Evolutionary conservation across 1,139 yeast species (phyloP).

Genomic region (Geotrichum reessii): DNA sequence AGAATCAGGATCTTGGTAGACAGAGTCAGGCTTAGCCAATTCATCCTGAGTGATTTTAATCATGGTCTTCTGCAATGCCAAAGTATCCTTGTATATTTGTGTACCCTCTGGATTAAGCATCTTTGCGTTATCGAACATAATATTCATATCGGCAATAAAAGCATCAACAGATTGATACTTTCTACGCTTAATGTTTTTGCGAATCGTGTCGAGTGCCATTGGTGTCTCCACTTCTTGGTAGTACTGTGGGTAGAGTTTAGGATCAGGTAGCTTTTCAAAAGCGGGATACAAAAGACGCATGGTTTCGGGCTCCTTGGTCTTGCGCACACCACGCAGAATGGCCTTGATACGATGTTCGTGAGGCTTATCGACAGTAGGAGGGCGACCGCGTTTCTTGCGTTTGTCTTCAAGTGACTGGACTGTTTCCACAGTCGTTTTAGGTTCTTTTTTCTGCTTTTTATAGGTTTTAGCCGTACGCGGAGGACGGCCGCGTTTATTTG

Average conservation of each 20-base stretch:
- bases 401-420: constrained; percentile 39
- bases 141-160: constrained; percentile 69
- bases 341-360: constrained; percentile 88
- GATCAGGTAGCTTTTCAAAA: constrained; percentile 82
- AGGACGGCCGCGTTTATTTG: constrained; percentile 26
- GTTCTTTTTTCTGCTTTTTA: constrained; percentile 27
- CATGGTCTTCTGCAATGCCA: constrained; percentile 56
- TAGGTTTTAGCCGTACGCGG: constrained; percentile 26
- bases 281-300: constrained; percentile 48
- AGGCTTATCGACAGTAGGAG: constrained; percentile 92
- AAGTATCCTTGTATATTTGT: constrained; percentile 54
- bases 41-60: constrained; percentile 60
- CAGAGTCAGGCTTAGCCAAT: constrained; percentile 74
- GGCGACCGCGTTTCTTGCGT: constrained; percentile 82
- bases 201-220: constrained; percentile 73
- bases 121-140: constrained; percentile 72
- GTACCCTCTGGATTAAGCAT: constrained; percentile 56
- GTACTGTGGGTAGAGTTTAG: constrained; percentile 59
- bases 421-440: constrained; percentile 20
- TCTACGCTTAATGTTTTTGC: constrained; percentile 79
- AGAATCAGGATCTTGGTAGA: constrained; percentile 58
- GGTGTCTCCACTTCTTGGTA: constrained; percentile 62
- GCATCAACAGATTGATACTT: constrained; percentile 70
- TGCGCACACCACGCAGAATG: constrained; percentile 73
- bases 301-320: constrained; percentile 54